Conservation (phyloP, 441 rosid genomes). For the Lagerstroemia fauriei region DNA sequence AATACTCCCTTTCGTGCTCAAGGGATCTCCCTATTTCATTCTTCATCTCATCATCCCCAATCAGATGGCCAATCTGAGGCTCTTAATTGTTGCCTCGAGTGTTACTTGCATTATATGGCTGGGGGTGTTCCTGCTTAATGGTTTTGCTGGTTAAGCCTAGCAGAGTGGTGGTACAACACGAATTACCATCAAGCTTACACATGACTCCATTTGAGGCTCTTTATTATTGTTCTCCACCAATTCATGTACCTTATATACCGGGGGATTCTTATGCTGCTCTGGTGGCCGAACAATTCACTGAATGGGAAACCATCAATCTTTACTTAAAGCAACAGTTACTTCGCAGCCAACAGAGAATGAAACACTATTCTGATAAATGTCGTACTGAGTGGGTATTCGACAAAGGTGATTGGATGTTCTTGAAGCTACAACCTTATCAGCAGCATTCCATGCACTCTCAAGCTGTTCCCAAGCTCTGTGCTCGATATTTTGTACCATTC, state of each 20-base stretch:
- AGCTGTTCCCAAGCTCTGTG: too few relatives aligned
- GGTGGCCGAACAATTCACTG: neutral
- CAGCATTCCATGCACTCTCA: too few relatives aligned
- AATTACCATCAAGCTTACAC: neutral
- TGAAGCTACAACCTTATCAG: too few relatives aligned
- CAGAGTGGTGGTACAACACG: constrained; percentile 12
- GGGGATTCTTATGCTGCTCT: neutral
- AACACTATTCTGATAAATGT: neutral
- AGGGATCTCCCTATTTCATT: neutral
- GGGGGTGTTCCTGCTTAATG: neutral
- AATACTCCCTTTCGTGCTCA: too few relatives aligned
- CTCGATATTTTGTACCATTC: too few relatives aligned
- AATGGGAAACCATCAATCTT: neutral
- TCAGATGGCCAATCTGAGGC: constrained; percentile 10
- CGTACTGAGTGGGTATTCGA: neutral
- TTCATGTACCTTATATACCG: neutral
- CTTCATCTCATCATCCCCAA: constrained; percentile 28
- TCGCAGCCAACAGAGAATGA: neutral
- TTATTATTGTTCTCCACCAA: neutral
- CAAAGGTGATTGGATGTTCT: neutral
- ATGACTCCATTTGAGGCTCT: constrained; percentile 8
- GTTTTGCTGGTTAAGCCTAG: neutral
- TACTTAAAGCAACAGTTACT: neutral
- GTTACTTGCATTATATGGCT: neutral
- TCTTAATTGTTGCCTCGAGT: neutral